phyloP scores from a whole-genome alignment of 306 rosid genomes.

The Adenanthera pavonina region DNA sequence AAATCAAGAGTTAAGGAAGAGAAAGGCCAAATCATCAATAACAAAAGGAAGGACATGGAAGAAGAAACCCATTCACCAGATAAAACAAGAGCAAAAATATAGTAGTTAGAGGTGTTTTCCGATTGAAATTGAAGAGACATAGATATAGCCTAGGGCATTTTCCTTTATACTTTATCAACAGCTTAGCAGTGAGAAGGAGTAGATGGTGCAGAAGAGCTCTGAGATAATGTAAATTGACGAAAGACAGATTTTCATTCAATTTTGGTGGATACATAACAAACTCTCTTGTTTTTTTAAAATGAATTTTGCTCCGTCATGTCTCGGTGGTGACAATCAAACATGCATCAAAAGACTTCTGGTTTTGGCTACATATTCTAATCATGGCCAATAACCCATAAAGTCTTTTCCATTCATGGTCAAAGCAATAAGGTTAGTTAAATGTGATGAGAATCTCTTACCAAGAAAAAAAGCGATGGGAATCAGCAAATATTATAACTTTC shows the following conservation, averaged over 20 bases:
- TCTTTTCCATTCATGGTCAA: neutral
- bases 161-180: conserved; percentile 23
- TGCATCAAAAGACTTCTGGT: neutral
- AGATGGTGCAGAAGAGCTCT: conserved; percentile 21
- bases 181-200: conserved; percentile 24
- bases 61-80: conserved; percentile 48
- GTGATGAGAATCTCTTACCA: neutral
- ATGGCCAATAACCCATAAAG: neutral
- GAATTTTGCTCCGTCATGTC: neutral
- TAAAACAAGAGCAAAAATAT: conserved; percentile 48
- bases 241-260: conserved; percentile 39
- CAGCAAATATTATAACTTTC: neutral
- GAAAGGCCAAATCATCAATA: conserved; percentile 35
- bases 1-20: conserved; percentile 57
- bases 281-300: neutral
- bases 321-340: neutral
- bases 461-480: too few species aligned
- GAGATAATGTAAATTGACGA: conserved; percentile 38
- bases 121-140: conserved; percentile 19
- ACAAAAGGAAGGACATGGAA: conserved; percentile 40
- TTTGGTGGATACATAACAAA: conserved; percentile 26
- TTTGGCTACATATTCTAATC: neutral
- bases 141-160: conserved; percentile 32
- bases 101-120: conserved; percentile 28
- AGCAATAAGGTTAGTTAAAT: neutral